Evolutionary conservation across 495 filamentous ascomycete species (phyloP).

Genomic region (Neurospora hispaniola): DNA sequence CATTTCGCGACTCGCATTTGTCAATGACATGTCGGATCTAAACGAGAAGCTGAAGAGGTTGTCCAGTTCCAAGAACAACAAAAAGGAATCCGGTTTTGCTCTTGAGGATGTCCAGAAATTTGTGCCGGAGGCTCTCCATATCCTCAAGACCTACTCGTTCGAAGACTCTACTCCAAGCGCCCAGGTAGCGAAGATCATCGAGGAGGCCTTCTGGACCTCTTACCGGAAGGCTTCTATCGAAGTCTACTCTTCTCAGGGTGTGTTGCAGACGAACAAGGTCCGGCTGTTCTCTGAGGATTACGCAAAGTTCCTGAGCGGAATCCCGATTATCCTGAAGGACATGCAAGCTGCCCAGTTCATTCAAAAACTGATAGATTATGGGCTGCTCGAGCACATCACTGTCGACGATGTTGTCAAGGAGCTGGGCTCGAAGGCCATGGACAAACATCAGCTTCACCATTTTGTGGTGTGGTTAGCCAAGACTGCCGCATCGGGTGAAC

Average conservation of each 20-base stretch:
- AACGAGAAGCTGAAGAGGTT: conserved; percentile 42
- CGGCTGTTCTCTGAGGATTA: conserved; percentile 72
- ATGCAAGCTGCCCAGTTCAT: conserved; percentile 63
- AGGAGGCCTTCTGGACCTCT: conserved; percentile 91
- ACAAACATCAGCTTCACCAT: conserved; percentile 58
- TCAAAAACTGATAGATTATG: conserved; percentile 63
- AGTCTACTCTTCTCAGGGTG: conserved; percentile 74
- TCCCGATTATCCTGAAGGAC: conserved; percentile 73
- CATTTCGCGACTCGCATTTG: conserved; percentile 76
- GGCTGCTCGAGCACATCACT: conserved; percentile 72
- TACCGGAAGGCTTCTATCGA: conserved; percentile 73
- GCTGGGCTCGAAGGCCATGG: conserved; percentile 64
- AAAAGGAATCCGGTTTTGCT: conserved; percentile 26
- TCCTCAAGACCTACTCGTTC: conserved; percentile 73
- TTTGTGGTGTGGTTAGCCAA: conserved; percentile 75
- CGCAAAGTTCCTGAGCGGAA: conserved; percentile 75
- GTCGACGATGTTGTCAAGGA: conserved; percentile 76
- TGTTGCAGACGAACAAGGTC: conserved; percentile 66
- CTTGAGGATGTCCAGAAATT: conserved; percentile 53
- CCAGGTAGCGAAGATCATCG: conserved; percentile 69
- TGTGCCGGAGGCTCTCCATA: conserved; percentile 68
- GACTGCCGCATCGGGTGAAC: conserved; percentile 53
- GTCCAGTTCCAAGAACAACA: conserved; percentile 30
- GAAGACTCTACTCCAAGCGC: conserved; percentile 79
- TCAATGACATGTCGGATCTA: conserved; percentile 71